Base-by-base conservation (phyloP, 2,329 filamentous ascomycete species). In the Arthrinium phaeospermum region DNA sequence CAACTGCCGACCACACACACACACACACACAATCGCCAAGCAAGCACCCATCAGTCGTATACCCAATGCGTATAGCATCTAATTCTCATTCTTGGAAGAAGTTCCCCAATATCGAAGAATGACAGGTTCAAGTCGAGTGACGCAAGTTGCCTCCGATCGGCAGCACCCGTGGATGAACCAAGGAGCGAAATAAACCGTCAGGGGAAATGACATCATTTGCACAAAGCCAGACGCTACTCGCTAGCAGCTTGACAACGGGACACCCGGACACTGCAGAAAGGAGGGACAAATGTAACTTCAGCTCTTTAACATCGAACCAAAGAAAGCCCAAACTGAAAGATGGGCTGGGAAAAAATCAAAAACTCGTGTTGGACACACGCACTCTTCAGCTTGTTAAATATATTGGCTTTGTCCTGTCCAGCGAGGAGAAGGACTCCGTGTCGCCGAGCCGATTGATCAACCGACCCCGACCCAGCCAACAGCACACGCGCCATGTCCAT, bases 171-270 rank as follows among this genome's bases (percentile, higher is more conserved):
- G 53, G 53, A 61, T 8, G 30, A 37, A 61, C 3, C 16, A 16
- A 61, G 13, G 27, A 22, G 7, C n/a, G 3, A 14, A 6, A 30
- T 27, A 37, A 61, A 19, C 30, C 16, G 30, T 57, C 53, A 34
- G 53, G 53, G 53, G 53, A 61, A 37, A 61, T 61, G 53, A 61
- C 53, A 61, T 61, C 53, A 61, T 61, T 4, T 61, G 46, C 46
- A 49, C 46, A 22, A 49, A 49, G 46, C 46, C 19, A 49, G 22
- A 16, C 46, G 46, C 46, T n/a, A 49, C 19, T 22, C 22, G 46
- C 8, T 47, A 47, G 46, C 46, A n/a, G 46, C 7, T 3, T 6
- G n/a, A 22, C 46, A 22, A 49, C 19, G 22, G 46, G 46, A n/a
- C 46, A n/a, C 46, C 19, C 19, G 16, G 44, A 12, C 13, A n/a